Evolutionary conservation across 2,329 filamentous ascomycete species (phyloP).

Genomic region (Ilyonectria mors-panacis): DNA sequence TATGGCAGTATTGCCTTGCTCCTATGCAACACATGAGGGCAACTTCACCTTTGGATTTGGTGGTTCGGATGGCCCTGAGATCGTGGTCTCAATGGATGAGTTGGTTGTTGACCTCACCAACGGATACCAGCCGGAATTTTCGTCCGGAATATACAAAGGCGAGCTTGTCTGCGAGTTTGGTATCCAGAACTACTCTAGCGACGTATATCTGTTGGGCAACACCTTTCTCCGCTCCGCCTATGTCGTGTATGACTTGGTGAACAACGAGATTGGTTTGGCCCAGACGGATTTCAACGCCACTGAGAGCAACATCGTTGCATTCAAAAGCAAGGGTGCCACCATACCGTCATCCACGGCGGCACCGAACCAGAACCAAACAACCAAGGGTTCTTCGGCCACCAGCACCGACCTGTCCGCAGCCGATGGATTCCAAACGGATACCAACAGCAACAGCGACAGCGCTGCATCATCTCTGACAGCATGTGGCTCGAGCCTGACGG

Average conservation of each 20-base stretch:
- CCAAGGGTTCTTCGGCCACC: constrained; percentile 34
- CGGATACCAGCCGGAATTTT: constrained; percentile 54
- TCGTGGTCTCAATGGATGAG: constrained; percentile 70
- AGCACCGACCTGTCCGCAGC: constrained; percentile 41
- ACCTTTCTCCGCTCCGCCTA: constrained; percentile 73
- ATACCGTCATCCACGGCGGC: constrained; percentile 67
- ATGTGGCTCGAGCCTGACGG: constrained; percentile 32
- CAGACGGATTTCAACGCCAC: constrained; percentile 70
- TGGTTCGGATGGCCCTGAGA: constrained; percentile 62
- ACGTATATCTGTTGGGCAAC: constrained; percentile 67
- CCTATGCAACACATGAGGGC: constrained; percentile 59
- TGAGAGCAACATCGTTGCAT: constrained; percentile 64
- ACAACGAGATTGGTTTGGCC: constrained; percentile 70
- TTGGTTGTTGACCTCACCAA: constrained; percentile 64
- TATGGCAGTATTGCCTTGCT: constrained; percentile 66
- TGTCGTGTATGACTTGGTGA: constrained; percentile 72
- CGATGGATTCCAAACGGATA: constrained; percentile 51
- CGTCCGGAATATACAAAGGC: constrained; percentile 59
- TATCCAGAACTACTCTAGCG: constrained; percentile 64
- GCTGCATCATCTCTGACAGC: constrained; percentile 35
- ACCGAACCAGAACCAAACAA: constrained; percentile 56
- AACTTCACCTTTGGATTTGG: constrained; percentile 70
- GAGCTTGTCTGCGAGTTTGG: constrained; percentile 69
- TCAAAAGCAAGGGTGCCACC: constrained; percentile 62
- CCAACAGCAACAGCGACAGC: constrained; percentile 27